phyloP scores from a whole-genome alignment of 2,329 filamentous ascomycete genomes.

The Colletotrichum sp. region DNA sequence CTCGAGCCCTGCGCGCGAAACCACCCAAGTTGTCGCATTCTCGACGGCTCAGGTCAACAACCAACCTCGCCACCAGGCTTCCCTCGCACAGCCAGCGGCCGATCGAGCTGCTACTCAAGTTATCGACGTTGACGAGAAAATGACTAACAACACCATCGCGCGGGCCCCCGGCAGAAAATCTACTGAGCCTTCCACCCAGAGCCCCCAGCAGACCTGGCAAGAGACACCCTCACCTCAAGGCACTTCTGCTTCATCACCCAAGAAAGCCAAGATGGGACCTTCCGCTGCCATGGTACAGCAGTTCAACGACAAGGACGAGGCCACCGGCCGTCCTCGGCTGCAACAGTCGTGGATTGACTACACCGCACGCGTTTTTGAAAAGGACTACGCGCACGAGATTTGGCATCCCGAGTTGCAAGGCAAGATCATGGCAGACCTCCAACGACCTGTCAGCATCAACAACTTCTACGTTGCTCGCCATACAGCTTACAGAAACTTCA shows the following conservation, averaged over 20 bases:
- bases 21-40: background rate
- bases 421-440: background rate
- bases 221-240: background rate
- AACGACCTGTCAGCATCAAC: background rate
- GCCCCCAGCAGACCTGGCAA: background rate
- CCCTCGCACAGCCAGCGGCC: background rate
- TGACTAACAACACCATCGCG: background rate
- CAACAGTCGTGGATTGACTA: background rate
- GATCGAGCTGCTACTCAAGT: background rate
- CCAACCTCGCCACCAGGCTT: background rate
- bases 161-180: background rate
- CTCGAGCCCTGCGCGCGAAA: background rate
- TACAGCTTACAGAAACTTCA: background rate
- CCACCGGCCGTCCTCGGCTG: background rate
- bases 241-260: background rate
- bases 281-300: background rate
- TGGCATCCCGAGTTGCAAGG: background rate
- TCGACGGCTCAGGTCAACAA: background rate
- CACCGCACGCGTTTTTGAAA: background rate
- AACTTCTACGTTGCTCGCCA: background rate
- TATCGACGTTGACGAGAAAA: background rate
- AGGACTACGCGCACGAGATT: background rate
- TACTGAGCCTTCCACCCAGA: background rate
- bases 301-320: background rate
- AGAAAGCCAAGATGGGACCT: background rate